Percentiles rank a stretch among this genome's conserved stretches.
These are phyloP conservation scores for Groenewaldozyma salmanticensis DNA, from an alignment of 805 yeast genomes.

Conservation along the genomic window DNA sequence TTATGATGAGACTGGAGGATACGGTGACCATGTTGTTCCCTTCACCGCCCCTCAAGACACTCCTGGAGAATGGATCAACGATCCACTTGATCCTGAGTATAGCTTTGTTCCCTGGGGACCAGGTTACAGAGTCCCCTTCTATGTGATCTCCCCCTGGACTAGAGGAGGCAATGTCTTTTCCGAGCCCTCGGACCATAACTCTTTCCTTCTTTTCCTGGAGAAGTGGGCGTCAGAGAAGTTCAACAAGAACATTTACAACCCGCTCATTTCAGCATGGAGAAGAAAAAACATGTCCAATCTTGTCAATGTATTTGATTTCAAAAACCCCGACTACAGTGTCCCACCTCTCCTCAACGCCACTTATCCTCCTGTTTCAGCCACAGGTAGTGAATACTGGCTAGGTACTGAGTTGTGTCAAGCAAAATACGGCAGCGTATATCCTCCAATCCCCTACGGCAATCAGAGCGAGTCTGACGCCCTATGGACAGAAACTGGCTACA, in stretches of 20 bases:
- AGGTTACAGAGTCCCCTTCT: constrained; percentile 19
- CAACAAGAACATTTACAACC: constrained; percentile 12
- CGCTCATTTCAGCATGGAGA: constrained; percentile 16
- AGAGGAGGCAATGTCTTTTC: constrained; percentile 21
- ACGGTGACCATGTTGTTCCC: constrained; percentile 22
- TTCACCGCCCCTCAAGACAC: constrained; percentile 19
- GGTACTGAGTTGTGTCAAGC: constrained; percentile 10
- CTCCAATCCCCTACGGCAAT: constrained; percentile 19
- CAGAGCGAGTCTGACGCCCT: constrained; percentile 13
- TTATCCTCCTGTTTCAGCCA: constrained; percentile 6
- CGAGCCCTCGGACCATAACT: constrained; percentile 20
- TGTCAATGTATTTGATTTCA: constrained; percentile 17
- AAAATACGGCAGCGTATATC: constrained; percentile 8
- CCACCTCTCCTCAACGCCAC: constrained; percentile 11
- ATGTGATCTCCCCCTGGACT: constrained; percentile 21
- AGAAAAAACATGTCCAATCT: constrained; percentile 19
- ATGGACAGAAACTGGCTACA: constrained; percentile 17
- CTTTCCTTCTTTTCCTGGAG: constrained; percentile 20
- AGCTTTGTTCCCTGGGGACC: constrained; percentile 18
- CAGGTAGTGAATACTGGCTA: constrained; percentile 6
- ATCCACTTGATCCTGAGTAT: constrained; percentile 12
- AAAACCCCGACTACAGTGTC: constrained; percentile 12
- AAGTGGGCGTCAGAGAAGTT: constrained; percentile 16
- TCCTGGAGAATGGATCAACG: constrained; percentile 19
- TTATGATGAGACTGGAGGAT: constrained; percentile 23